Evolutionary conservation across 768 basidiomycete genomes (phyloP), one percentile per base, ranked within the genome.

Genomic region (Xerocomus spinulosus): DNA sequence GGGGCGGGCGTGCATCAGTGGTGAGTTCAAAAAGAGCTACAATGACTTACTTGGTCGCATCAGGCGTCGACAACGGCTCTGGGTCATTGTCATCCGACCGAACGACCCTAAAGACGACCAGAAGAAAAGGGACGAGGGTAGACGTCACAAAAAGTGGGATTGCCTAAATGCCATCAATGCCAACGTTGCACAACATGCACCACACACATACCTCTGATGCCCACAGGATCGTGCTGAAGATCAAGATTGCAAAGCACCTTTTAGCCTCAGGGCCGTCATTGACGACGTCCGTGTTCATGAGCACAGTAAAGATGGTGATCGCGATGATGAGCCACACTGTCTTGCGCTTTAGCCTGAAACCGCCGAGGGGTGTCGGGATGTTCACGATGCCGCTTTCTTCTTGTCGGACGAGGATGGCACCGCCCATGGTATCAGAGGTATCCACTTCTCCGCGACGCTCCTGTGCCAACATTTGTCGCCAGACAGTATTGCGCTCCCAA

Each of bases 81-180:
- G 76, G 72, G 0, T 73, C 80, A 23, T 86, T 78, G 2, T 67
- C 62, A 20, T 49, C 52, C 15, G 59, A 61, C 15, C 85, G 77
- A 24, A 97, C 77, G 28, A 97, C 87, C 29, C 81, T 80, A 14
- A 95, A 70, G n/a, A 82, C 69, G n/a, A 96, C 86, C 26, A 96
- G 78, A 4, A 97, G 76, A 37, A 95, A 72, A 1, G 96, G 96
- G 4, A 98, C 84, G 42, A 87, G 74, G 55, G 87, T 83, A 3
- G 93, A 95, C 0, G 96, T 99, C n/a, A 95, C 92, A 61, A 98
- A 99, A 7, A 98, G 77, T 2, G 96, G 93, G 50, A 98, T 93
- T 20, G 94, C 92, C 92, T 95, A 53, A 26, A 46, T 18, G n/a
- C 14, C 21, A 18, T 64, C 21, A 47, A 18, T 5, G 36, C 13